These are phyloP conservation scores for Leishmania gerbilli DNA, from an alignment of 208 protist species.

Conservation along the genomic window DNA sequence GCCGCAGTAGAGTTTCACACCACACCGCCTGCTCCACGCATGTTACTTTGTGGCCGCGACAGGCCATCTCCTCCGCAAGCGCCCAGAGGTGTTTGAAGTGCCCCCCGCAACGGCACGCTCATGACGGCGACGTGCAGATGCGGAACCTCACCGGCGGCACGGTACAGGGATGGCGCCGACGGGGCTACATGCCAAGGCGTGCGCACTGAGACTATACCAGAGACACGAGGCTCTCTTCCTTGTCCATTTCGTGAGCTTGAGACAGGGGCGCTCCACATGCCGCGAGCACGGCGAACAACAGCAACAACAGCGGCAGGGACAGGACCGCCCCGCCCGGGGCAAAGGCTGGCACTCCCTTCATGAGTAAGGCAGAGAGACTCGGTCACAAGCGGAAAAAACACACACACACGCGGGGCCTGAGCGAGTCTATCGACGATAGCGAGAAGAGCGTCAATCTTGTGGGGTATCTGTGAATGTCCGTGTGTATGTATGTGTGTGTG, in stretches of 20 bases:
- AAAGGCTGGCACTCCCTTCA: neutral
- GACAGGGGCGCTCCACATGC: neutral
- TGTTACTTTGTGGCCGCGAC: constrained; percentile 53
- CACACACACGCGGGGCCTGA: neutral
- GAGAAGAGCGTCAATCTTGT: neutral
- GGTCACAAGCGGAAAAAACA: neutral
- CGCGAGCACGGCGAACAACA: constrained; percentile 3
- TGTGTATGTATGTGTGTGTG: neutral
- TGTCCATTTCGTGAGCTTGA: neutral
- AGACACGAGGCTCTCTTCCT: neutral
- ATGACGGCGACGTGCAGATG: constrained; percentile 56
- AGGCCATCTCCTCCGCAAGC: constrained; percentile 45
- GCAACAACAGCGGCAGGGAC: neutral
- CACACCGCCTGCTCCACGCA: constrained; percentile 46
- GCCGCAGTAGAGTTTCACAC: constrained; percentile 34
- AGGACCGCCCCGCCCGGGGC: neutral
- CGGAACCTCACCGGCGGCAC: constrained; percentile 22
- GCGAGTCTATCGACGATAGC: neutral
- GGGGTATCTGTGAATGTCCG: neutral
- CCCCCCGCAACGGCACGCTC: constrained; percentile 44
- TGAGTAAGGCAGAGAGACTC: constrained; percentile 1
- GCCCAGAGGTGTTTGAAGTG: constrained; percentile 51
- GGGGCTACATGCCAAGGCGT: constrained; percentile 6
- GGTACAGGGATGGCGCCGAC: constrained; percentile 32
- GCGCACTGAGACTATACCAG: neutral